These are phyloP conservation scores for Styphnolobium japonicum DNA, from an alignment of 306 rosid genomes.

Conservation along the genomic window DNA sequence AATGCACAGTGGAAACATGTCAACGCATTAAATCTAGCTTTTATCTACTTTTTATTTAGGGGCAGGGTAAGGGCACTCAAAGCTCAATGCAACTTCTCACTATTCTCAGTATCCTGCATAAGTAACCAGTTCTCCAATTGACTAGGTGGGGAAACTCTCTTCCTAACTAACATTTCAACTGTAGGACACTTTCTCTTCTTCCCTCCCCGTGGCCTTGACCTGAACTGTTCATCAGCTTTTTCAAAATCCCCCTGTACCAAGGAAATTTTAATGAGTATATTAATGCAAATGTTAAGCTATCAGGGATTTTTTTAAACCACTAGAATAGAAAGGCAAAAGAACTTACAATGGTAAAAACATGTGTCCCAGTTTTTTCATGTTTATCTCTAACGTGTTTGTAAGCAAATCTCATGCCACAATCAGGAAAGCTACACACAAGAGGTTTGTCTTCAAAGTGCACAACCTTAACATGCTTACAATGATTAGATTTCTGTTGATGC, in stretches of 20 bases:
- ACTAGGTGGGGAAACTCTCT: slow-evolving; percentile 69
- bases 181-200: slow-evolving; percentile 66
- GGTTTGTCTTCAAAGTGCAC: slow-evolving; percentile 65
- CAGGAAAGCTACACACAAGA: slow-evolving; percentile 62
- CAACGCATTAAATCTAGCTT: neutral
- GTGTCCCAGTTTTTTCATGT: slow-evolving; percentile 62
- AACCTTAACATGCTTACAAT: slow-evolving; percentile 62
- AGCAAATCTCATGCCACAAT: slow-evolving; percentile 83
- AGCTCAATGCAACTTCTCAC: neutral
- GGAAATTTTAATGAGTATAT: neutral
- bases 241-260: slow-evolving; percentile 76
- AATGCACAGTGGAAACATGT: neutral
- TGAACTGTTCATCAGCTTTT: slow-evolving; percentile 66
- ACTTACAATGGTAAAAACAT: slow-evolving; percentile 64
- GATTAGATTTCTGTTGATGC: slow-evolving; percentile 68
- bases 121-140: slow-evolving; percentile 39
- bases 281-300: neutral
- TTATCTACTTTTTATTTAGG: neutral
- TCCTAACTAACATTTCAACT: slow-evolving; percentile 67
- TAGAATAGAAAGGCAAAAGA: neutral
- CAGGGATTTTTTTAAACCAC: neutral
- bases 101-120: slow-evolving; percentile 22
- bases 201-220: slow-evolving; percentile 81
- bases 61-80: neutral
- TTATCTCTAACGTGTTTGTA: slow-evolving; percentile 91